Evolutionary conservation across 1,139 yeast species (phyloP).

Genomic region (Debaryomyces subglobosus): DNA sequence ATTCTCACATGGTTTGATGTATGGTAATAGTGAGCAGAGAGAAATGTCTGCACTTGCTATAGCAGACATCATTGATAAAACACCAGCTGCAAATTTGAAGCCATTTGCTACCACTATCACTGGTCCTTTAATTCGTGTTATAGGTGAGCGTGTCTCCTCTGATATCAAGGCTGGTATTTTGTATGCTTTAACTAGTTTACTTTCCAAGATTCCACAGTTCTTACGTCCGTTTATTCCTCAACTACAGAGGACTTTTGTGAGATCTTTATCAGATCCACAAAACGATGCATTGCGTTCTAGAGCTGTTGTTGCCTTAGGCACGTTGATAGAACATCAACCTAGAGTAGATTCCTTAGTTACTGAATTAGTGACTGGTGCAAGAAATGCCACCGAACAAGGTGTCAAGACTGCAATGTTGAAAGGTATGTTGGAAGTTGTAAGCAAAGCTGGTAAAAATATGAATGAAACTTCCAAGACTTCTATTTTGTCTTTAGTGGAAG

Average conservation of each 20-base stretch:
- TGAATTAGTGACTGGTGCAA: conserved; percentile 79
- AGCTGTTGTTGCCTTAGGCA: conserved; percentile 91
- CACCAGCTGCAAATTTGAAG: conserved; percentile 79
- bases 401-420: conserved; percentile 84
- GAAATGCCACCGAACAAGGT: conserved; percentile 56
- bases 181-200: conserved; percentile 75
- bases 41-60: conserved; percentile 88
- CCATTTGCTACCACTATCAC: conserved; percentile 92
- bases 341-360: conserved; percentile 90
- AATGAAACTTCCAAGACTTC: conserved; percentile 71
- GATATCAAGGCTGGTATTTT: conserved; percentile 93
- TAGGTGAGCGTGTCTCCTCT: conserved; percentile 91
- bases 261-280: conserved; percentile 77
- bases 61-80: conserved; percentile 83
- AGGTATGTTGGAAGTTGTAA: conserved; percentile 83
- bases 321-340: conserved; percentile 86
- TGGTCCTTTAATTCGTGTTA: conserved; percentile 97
- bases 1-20: conserved; percentile 93
- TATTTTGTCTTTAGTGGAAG: conserved; percentile 76
- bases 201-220: conserved; percentile 84
- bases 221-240: conserved; percentile 97
- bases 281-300: conserved; percentile 75
- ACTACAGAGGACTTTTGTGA: conserved; percentile 93
- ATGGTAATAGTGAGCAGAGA: conserved; percentile 83
- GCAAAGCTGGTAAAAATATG: conserved; percentile 77